These are phyloP conservation scores for Coriolopsis trogii DNA, from an alignment of 1,284 basidiomycete species.

Conservation along the genomic window DNA sequence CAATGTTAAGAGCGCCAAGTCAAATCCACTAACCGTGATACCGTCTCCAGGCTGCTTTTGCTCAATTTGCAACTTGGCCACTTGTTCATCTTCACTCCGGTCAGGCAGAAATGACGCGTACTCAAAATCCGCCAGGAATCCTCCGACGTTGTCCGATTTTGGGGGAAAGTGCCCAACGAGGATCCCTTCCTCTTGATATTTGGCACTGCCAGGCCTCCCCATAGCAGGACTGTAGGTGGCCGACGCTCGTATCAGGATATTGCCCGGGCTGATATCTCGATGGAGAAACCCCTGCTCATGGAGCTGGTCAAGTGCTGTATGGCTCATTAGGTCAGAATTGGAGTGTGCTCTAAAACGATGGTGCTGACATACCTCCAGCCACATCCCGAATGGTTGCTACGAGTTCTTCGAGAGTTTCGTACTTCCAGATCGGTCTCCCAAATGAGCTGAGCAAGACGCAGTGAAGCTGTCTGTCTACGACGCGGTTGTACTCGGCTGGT, in stretches of 20 bases:
- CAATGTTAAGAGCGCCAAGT: too few species aligned
- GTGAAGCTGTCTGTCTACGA: not conserved
- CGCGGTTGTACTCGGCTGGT: not conserved
- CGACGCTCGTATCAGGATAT: not conserved
- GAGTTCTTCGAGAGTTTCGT: not conserved
- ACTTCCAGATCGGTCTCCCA: not conserved
- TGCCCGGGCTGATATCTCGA: not conserved
- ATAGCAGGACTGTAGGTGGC: not conserved
- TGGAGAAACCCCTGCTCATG: not conserved
- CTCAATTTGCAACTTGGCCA: not conserved
- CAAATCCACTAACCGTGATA: not conserved
- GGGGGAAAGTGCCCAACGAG: not conserved
- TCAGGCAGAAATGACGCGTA: not conserved
- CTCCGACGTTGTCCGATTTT: not conserved
- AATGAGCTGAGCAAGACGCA: not conserved
- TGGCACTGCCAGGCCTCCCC: too few species aligned
- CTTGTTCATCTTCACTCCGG: not conserved
- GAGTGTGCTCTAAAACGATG: not conserved
- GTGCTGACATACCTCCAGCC: not conserved
- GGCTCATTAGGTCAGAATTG: not conserved
- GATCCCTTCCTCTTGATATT: not conserved
- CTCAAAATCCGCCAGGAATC: constrained; percentile 1
- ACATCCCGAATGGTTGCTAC: not conserved
- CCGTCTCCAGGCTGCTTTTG: not conserved
- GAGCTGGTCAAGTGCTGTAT: not conserved